Evolutionary conservation across 73 alveolate species (phyloP).

Genomic region (Symbiodinium pilosum): DNA sequence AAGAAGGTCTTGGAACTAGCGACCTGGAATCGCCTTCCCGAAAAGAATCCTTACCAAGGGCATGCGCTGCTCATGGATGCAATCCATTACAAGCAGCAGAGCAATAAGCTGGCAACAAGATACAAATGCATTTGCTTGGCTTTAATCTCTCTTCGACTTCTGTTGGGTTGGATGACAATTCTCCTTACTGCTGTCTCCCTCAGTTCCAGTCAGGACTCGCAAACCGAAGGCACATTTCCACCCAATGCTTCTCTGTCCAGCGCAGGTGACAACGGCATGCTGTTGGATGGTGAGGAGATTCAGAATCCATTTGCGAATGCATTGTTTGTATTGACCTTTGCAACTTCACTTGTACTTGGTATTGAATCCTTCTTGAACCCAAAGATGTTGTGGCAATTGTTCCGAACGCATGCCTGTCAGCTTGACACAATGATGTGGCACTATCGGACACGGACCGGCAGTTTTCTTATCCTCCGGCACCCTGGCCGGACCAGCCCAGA

Average conservation of each 20-base stretch:
- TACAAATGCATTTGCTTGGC: neutral
- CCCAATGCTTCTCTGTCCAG: neutral
- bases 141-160: neutral
- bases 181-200: neutral
- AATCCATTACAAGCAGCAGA: neutral
- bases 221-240: neutral
- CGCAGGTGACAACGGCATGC: neutral
- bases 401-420: neutral
- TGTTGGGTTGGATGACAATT: neutral
- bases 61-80: neutral
- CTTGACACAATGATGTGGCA: conserved; percentile 12
- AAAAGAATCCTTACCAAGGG: neutral
- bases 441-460: conserved; percentile 14
- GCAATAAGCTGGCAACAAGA: neutral
- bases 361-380: conserved; percentile 7
- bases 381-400: neutral
- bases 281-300: neutral
- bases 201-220: neutral
- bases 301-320: neutral
- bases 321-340: neutral
- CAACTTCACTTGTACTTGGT: neutral
- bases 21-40: conserved; percentile 6
- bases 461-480: neutral
- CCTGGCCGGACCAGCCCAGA: conserved; percentile 2
- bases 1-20: neutral